These are phyloP conservation scores for Pseudopyrenochaeta lycopersici DNA, from an alignment of 2,329 filamentous ascomycete species.

Conservation along the genomic window DNA sequence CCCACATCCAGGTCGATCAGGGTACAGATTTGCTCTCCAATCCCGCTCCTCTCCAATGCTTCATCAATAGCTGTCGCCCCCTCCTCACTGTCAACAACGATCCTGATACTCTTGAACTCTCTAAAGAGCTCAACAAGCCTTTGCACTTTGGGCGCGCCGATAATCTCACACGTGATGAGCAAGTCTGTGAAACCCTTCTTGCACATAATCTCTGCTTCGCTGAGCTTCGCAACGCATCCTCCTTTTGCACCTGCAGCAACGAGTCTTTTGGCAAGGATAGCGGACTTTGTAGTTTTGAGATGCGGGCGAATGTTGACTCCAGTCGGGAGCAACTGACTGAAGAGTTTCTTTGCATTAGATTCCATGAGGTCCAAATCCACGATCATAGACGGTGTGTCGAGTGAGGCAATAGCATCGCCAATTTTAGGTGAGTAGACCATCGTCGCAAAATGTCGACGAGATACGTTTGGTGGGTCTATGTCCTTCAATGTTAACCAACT, in stretches of 20 bases:
- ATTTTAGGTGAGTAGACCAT: constrained; percentile 52
- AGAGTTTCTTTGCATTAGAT: constrained; percentile 59
- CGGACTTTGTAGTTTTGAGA: constrained; percentile 64
- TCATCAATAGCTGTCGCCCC: constrained; percentile 58
- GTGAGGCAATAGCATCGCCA: constrained; percentile 54
- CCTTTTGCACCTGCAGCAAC: constrained; percentile 59
- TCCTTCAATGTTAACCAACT: no score
- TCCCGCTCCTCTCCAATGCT: constrained; percentile 49
- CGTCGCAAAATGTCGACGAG: neutral
- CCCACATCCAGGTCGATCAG: constrained; percentile 63
- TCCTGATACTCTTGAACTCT: constrained; percentile 51
- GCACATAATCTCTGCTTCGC: constrained; percentile 52
- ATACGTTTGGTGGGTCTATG: neutral
- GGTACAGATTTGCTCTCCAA: constrained; percentile 51
- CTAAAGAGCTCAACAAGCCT: constrained; percentile 57
- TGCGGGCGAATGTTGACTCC: constrained; percentile 60
- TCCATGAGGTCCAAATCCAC: constrained; percentile 64
- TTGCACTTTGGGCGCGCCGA: constrained; percentile 58
- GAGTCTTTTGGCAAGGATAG: constrained; percentile 56
- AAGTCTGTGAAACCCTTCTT: constrained; percentile 59
- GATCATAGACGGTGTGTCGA: constrained; percentile 66
- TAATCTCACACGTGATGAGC: constrained; percentile 62
- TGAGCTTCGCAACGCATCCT: constrained; percentile 63
- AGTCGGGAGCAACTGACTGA: constrained; percentile 56
- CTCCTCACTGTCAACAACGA: constrained; percentile 59